Conservation (phyloP, 331 rosid species). For the Cydonia oblonga region DNA sequence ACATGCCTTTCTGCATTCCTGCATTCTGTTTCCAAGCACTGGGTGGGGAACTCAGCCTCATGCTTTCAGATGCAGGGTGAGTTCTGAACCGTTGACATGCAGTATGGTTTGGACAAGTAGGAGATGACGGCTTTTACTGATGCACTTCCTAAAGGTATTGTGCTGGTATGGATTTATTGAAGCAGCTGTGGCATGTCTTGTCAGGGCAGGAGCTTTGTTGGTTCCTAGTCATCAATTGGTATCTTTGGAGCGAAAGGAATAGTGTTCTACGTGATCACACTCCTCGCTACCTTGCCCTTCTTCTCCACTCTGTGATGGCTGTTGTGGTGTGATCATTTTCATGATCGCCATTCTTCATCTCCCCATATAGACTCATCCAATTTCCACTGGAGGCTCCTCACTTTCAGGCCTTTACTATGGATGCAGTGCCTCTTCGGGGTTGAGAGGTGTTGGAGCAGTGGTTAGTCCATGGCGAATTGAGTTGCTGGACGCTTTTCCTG, state of each 20-base stretch:
- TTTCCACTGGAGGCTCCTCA: not conserved
- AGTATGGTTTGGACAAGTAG: not conserved
- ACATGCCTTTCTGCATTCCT: not conserved
- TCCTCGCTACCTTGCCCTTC: not conserved
- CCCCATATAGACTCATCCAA: not conserved
- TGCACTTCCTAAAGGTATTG: not conserved
- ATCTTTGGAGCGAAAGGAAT: not conserved
- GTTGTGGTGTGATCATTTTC: not conserved
- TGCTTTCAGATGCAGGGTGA: not conserved
- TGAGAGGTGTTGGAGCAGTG: not conserved
- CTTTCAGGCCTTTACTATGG: not conserved
- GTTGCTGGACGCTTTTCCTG: not conserved
- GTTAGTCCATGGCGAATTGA: not conserved
- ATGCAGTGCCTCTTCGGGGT: not conserved
- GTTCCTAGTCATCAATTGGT: not conserved
- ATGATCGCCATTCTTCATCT: not conserved
- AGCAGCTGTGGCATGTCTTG: not conserved
- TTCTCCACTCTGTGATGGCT: not conserved
- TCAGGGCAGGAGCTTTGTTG: not conserved
- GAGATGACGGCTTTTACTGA: not conserved
- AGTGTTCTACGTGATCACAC: not conserved
- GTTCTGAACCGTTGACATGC: not conserved
- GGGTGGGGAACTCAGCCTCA: not conserved
- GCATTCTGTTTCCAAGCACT: not conserved
- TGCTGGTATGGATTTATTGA: not conserved